phyloP scores from a whole-genome alignment of 2,329 filamentous ascomycete species.

The Lasiodiplodia sp. region DNA sequence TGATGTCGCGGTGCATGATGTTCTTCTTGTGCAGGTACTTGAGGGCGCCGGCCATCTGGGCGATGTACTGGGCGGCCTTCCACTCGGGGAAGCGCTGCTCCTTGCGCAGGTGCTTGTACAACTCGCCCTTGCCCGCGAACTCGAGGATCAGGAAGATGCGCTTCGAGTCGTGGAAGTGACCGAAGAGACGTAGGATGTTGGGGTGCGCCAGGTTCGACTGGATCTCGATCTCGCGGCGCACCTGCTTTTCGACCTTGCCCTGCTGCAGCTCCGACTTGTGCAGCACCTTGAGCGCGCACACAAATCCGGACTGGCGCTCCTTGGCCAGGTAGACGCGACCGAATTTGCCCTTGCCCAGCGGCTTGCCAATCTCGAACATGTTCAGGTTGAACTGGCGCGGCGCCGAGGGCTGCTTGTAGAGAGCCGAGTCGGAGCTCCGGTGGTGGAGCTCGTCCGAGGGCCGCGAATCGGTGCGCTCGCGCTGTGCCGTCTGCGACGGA shows the following conservation, averaged over 20 bases:
- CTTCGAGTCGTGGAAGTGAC: constrained; percentile 89
- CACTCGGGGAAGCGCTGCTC: constrained; percentile 83
- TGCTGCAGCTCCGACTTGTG: constrained; percentile 85
- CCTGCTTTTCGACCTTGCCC: constrained; percentile 84
- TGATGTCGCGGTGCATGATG: constrained; percentile 97
- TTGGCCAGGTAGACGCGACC: constrained; percentile 85
- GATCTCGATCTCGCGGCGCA: constrained; percentile 87
- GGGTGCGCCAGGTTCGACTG: constrained; percentile 86
- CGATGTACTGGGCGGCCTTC: constrained; percentile 86
- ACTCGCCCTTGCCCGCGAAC: constrained; percentile 83
- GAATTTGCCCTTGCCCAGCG: constrained; percentile 87
- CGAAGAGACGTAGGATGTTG: constrained; percentile 83
- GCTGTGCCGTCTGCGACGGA: constrained; percentile 70
- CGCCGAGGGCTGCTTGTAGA: constrained; percentile 46
- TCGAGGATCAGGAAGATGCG: constrained; percentile 87
- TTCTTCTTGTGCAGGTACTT: constrained; percentile 95
- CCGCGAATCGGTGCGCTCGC: constrained; percentile 43
- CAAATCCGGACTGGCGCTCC: constrained; percentile 79
- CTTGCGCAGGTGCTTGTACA: constrained; percentile 85
- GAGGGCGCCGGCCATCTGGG: constrained; percentile 88
- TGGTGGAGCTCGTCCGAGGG: constrained; percentile 41
- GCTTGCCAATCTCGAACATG: constrained; percentile 93
- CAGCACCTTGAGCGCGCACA: constrained; percentile 85
- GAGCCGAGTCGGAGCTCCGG: constrained; percentile 53
- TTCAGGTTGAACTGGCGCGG: constrained; percentile 77